These are phyloP conservation scores for Colletotrichum sidae DNA, from an alignment of 2,329 filamentous ascomycete genomes.

Conservation along the genomic window DNA sequence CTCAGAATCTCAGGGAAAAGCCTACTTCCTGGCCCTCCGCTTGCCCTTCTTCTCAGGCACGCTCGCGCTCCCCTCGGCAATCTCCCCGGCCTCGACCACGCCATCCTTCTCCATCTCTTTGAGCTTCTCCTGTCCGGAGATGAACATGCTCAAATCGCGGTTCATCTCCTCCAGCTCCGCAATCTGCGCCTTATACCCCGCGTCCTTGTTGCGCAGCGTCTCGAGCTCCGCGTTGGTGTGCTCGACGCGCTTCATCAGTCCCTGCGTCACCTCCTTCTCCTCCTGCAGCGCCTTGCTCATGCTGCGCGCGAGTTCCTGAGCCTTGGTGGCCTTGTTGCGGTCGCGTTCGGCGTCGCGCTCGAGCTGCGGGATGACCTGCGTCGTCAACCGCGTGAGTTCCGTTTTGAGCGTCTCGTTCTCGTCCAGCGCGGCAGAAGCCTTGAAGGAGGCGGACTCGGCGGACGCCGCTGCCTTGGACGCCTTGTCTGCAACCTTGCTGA, in stretches of 20 bases:
- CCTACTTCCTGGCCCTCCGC: slow-evolving; percentile 61
- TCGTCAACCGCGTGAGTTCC: slow-evolving; percentile 63
- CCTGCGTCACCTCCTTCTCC: slow-evolving; percentile 86
- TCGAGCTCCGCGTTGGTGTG: slow-evolving; percentile 75
- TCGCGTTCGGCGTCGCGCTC: slow-evolving; percentile 80
- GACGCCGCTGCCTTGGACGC: slow-evolving; percentile 77
- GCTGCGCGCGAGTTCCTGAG: slow-evolving; percentile 79
- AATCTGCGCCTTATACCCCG: slow-evolving; percentile 70
- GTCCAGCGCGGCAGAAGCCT: slow-evolving; percentile 63
- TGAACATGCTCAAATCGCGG: slow-evolving; percentile 87
- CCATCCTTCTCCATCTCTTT: slow-evolving; percentile 75
- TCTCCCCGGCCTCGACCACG: slow-evolving; percentile 72
- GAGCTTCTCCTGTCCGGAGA: slow-evolving; percentile 84
- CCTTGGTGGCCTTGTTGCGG: slow-evolving; percentile 75
- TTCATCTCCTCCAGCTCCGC: slow-evolving; percentile 87
- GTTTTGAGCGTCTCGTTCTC: slow-evolving; percentile 44
- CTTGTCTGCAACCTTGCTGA: slow-evolving; percentile 91
- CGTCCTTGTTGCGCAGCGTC: slow-evolving; percentile 66
- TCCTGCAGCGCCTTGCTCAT: slow-evolving; percentile 83
- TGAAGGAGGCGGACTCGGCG: slow-evolving; percentile 70
- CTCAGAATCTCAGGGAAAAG: too few relatives aligned
- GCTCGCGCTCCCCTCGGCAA: slow-evolving; percentile 78
- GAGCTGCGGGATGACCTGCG: slow-evolving; percentile 72
- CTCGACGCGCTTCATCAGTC: slow-evolving; percentile 84
- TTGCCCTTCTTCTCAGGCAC: slow-evolving; percentile 71